These are phyloP conservation scores for Ensete ventricosum DNA, from an alignment of 176 grass and related monocot species.

Conservation along the genomic window DNA sequence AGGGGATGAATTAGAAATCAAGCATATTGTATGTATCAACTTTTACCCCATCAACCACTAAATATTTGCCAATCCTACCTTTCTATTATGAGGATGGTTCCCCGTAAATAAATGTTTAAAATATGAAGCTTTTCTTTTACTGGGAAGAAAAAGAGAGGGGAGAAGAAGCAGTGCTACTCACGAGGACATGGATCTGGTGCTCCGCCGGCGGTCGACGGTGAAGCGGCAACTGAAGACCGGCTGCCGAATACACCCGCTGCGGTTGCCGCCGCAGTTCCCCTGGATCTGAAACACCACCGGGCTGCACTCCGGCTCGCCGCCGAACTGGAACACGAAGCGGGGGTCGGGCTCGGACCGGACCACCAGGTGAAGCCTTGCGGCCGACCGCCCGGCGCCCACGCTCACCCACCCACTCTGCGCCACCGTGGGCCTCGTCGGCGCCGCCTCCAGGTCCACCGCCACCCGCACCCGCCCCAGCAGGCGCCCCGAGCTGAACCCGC, in stretches of 20 bases:
- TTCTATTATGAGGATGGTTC: background rate
- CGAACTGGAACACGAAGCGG: slow-evolving; percentile 94
- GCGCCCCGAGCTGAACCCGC: slow-evolving; percentile 37
- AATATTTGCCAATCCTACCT: too few species aligned
- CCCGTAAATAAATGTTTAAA: background rate
- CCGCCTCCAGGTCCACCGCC: slow-evolving; percentile 42
- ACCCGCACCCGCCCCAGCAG: slow-evolving; percentile 53
- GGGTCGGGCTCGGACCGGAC: slow-evolving; percentile 87
- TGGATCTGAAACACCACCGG: slow-evolving; percentile 84
- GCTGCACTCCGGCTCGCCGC: slow-evolving; percentile 88
- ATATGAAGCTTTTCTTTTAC: background rate
- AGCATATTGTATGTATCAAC: too few species aligned
- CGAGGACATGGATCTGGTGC: slow-evolving; percentile 38
- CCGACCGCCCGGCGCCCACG: slow-evolving; percentile 29
- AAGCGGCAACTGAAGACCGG: slow-evolving; percentile 93
- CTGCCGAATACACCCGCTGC: slow-evolving; percentile 48
- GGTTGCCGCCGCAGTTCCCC: slow-evolving; percentile 30
- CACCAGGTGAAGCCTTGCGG: slow-evolving; percentile 48
- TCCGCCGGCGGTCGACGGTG: slow-evolving; percentile 49
- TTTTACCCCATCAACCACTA: too few species aligned
- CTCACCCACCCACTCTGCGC: slow-evolving; percentile 67
- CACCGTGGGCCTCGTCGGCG: slow-evolving; percentile 35
- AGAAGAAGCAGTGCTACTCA: background rate
- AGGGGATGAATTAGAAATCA: too few species aligned
- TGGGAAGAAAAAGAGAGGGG: background rate